Evolutionary conservation across 768 basidiomycete species (phyloP), one percentile per base, ranked within the genome.

Genomic region (Russula virescens): DNA sequence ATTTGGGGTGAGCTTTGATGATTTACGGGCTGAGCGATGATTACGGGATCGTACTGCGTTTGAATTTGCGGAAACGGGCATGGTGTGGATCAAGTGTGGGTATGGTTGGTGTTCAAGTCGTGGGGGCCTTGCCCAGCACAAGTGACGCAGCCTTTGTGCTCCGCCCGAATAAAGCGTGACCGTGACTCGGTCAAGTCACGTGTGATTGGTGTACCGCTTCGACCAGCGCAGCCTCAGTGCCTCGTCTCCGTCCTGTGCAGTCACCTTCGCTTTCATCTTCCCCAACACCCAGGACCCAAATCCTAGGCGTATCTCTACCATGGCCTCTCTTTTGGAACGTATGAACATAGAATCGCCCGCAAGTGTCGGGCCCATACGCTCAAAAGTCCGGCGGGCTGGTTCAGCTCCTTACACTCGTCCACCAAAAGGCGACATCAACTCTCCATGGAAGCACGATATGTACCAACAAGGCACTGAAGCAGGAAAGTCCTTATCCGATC

Each of bases 251-350:
- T 19, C 26, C n/a, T 16, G 26, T 38, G 31, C 31, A 31, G 50
- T 26, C 57, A 46, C 61, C 54, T 25, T 47, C 28, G 45, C 19
- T 21, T 26, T 26, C 52, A 26, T n/a, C 47, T 34, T 55, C 40
- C 42, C n/a, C n/a, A n/a, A 51, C 49, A 34, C 49, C 40, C 8
- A 31, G 31, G 8, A 31, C 23, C 19, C 11, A 43, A 14, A 55
- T 34, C 21, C 21, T 21, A 56, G 57, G 35, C 13, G 11, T 18
- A 34, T 19, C 51, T 25, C 34, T 7, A 26, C 19, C 25, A 68
- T 68, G 67, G 58, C 65, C 34, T 68, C 67, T 53, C 67, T 68
- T 40, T 42, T 68, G 23, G 65, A 68, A 35, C 67, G 67, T 55
- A 68, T 68, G 67, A 68, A 63, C 38, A 43, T 68, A 13, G 65